A percentile compares a stretch with the other conserved stretches of the same genome.
Evolutionary conservation across 495 filamentous ascomycete genomes (phyloP).

Genomic region (Halenospora varia): DNA sequence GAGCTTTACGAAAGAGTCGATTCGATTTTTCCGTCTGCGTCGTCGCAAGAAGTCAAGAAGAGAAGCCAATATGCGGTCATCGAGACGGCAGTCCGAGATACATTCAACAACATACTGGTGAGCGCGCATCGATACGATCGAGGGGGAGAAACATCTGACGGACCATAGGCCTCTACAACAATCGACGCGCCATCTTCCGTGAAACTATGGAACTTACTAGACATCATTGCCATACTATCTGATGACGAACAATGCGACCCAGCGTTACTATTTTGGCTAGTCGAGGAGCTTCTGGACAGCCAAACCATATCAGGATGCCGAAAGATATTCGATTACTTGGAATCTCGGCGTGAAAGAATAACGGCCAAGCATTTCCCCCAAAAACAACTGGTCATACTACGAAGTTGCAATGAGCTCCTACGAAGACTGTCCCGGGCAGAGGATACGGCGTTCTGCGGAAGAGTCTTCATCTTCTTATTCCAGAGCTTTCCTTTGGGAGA

Average conservation of each 20-base stretch:
- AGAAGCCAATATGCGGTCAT: conserved; percentile 57
- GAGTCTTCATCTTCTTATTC: conserved; percentile 96
- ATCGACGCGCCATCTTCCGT: conserved; percentile 75
- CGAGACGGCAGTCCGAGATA: conserved; percentile 73
- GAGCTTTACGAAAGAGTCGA: conserved; percentile 32
- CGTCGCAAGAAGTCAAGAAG: conserved; percentile 29
- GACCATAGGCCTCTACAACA: conserved; percentile 54
- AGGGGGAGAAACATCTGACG: conserved; percentile 28
- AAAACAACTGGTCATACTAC: conserved; percentile 81
- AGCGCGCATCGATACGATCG: conserved; percentile 27
- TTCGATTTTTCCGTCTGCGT: not conserved
- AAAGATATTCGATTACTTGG: conserved; percentile 87
- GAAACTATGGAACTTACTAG: conserved; percentile 86
- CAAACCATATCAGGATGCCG: conserved; percentile 90
- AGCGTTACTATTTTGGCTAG: conserved; percentile 78
- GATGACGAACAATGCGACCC: conserved; percentile 82
- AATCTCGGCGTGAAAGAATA: conserved; percentile 83
- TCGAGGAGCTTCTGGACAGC: conserved; percentile 93
- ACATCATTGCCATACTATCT: conserved; percentile 81
- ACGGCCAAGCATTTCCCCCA: conserved; percentile 80
- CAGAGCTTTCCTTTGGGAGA: conserved; percentile 95
- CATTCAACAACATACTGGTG: conserved; percentile 74
- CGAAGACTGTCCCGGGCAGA: conserved; percentile 87
- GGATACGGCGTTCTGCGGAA: conserved; percentile 94
- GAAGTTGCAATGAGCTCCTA: conserved; percentile 92